These are phyloP conservation scores for Primulina eburnea DNA, from an alignment of 257 asterid genomes.

Conservation along the genomic window DNA sequence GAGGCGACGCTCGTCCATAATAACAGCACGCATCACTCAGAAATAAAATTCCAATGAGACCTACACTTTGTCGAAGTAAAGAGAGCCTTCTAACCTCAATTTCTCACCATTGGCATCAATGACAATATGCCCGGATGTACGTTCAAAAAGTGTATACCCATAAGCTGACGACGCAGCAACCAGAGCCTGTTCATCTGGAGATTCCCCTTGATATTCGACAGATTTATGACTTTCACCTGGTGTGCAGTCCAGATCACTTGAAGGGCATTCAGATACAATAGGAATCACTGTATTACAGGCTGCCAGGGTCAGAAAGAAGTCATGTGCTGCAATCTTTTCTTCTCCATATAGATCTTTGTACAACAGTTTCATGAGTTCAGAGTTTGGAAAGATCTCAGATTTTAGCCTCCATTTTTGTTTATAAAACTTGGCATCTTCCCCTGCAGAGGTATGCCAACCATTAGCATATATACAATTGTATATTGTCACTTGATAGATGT, in stretches of 20 bases:
- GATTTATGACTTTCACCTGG: slow-evolving; percentile 33
- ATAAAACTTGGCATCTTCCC: slow-evolving; percentile 30
- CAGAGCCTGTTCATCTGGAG: slow-evolving; percentile 98
- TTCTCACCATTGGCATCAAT: slow-evolving; percentile 93
- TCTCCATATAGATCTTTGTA: slow-evolving; percentile 56
- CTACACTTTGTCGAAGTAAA: slow-evolving; percentile 22
- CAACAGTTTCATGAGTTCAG: slow-evolving; percentile 69
- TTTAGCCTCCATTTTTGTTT: slow-evolving; percentile 71
- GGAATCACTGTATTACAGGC: slow-evolving; percentile 98
- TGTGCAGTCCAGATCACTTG: slow-evolving; percentile 39
- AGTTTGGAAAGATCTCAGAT: slow-evolving; percentile 63
- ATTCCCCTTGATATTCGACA: slow-evolving; percentile 93
- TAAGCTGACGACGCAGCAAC: slow-evolving; percentile 93
- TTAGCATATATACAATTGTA: not conserved
- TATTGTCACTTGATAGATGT: slow-evolving; percentile 7
- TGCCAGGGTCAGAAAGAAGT: slow-evolving; percentile 84
- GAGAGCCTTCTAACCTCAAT: slow-evolving; percentile 67
- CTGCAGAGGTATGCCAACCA: slow-evolving; percentile 39
- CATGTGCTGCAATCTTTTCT: slow-evolving; percentile 79
- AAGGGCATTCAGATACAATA: slow-evolving; percentile 48
- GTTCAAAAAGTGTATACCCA: slow-evolving; percentile 88
- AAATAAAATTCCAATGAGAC: slow-evolving; percentile 16
- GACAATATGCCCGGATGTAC: slow-evolving; percentile 91
- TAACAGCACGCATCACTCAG: slow-evolving; percentile 17
- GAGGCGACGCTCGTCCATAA: not conserved